Evolutionary conservation across 495 filamentous ascomycete species (phyloP).

Genomic region (Recurvomyces mirabilis): DNA sequence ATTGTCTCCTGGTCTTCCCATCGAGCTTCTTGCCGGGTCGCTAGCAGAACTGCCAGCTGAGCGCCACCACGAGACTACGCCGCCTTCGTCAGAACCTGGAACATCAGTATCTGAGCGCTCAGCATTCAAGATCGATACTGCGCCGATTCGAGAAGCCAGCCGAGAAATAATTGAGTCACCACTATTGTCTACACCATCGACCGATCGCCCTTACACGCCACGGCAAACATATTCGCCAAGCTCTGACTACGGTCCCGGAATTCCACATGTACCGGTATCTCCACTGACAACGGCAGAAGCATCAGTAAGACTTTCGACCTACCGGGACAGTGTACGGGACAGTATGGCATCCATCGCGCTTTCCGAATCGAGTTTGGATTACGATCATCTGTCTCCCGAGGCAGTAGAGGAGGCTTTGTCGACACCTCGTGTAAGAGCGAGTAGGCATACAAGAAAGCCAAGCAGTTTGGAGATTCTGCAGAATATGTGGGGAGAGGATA

Average conservation of each 20-base stretch:
- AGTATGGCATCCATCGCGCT: constrained; percentile 18
- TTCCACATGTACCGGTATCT: constrained; percentile 2
- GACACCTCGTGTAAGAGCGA: constrained; percentile 8
- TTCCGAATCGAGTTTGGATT: constrained; percentile 18
- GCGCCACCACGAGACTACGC: too few relatives aligned
- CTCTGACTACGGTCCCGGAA: neutral
- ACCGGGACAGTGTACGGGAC: constrained; percentile 11
- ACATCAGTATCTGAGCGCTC: too few relatives aligned
- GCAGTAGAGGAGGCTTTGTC: constrained; percentile 11
- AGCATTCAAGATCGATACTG: too few relatives aligned
- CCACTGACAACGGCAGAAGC: constrained; percentile 10
- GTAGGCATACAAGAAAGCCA: constrained; percentile 10
- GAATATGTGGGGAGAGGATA: constrained; percentile 10
- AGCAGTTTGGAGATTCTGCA: constrained; percentile 18
- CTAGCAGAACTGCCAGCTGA: too few relatives aligned
- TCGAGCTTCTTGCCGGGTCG: too few relatives aligned
- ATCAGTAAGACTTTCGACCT: neutral
- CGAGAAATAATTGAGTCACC: too few relatives aligned
- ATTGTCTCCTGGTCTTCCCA: too few relatives aligned
- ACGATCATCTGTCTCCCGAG: constrained; percentile 18
- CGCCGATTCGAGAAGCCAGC: too few relatives aligned
- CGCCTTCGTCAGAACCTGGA: too few relatives aligned
- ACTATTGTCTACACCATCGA: too few relatives aligned
- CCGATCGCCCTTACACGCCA: too few relatives aligned
- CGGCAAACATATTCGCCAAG: too few relatives aligned